A percentile compares a stretch with the other conserved stretches of the same genome.
phyloP scores from a whole-genome alignment of 805 yeast genomes.

The Barnettozyma sucrosica region DNA sequence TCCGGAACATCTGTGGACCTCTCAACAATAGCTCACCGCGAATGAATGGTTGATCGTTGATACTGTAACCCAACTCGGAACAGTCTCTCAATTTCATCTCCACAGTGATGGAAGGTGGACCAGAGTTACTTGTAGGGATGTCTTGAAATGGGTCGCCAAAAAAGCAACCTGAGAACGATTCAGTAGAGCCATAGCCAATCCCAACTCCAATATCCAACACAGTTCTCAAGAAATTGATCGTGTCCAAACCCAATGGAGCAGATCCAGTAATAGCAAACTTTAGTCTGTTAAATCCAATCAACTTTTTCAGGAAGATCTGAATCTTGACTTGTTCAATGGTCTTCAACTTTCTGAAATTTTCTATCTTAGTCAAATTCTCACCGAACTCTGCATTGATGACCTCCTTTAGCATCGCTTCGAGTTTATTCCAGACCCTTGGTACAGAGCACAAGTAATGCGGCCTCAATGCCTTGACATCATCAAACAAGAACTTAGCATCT shows the following conservation, averaged over 20 bases:
- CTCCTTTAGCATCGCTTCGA: constrained; percentile 51
- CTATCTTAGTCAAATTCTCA: background rate
- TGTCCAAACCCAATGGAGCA: constrained; percentile 62
- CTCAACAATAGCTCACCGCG: constrained; percentile 58
- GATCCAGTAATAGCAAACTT: constrained; percentile 45
- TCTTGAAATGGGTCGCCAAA: constrained; percentile 39
- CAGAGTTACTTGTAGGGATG: constrained; percentile 39
- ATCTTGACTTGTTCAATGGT: constrained; percentile 15
- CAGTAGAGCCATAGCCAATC: constrained; percentile 66
- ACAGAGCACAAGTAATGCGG: constrained; percentile 51
- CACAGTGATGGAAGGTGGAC: constrained; percentile 44
- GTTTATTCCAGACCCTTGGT: constrained; percentile 55
- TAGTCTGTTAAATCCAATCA: constrained; percentile 41
- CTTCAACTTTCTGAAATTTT: constrained; percentile 3
- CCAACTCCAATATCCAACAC: constrained; percentile 44
- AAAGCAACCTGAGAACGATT: constrained; percentile 55
- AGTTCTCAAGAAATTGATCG: constrained; percentile 53
- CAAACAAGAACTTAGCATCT: constrained; percentile 48
- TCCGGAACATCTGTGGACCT: constrained; percentile 56
- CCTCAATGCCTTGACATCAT: constrained; percentile 45
- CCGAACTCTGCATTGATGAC: constrained; percentile 3
- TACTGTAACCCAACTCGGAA: constrained; percentile 49
- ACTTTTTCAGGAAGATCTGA: constrained; percentile 34
- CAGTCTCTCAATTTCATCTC: constrained; percentile 58
- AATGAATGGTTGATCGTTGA: constrained; percentile 32